Base-by-base conservation (phyloP, 257 asterid species). In the Scutellaria galericulata region DNA sequence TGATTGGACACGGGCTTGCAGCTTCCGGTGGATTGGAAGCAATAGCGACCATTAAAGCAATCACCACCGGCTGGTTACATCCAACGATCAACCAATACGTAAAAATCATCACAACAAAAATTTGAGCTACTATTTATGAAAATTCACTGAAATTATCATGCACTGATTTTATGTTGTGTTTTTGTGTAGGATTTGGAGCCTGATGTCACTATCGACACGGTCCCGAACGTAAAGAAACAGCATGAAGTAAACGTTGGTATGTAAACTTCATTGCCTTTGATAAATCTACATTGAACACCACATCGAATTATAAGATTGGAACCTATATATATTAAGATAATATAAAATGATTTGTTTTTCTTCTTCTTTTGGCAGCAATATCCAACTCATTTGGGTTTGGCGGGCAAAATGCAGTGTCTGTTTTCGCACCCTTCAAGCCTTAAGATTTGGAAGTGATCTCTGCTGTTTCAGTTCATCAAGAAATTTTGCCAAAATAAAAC, bases 371-470 rank as follows among this genome's bases (percentile, higher is more conserved):
- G 31, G 42, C 42, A 62, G 92, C 81, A 14, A 86, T 89, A 73
- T 86, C 92, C 3, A 86, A 86, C 70, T 89, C 96, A 11, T 85
- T 89, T 27, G 89, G 92, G 61, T 85, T 86, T 57, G 90, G 90
- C 0, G 90, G 90, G 51, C 86, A 87, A 78, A 85, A 85, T 62
- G 73, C 87, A 0, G 87, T 85, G 24, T 88, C 82, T 27, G 92
- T 83, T 51, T 89, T 89, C 42, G 92, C 90, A 22, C 88, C 96
- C 10, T 89, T 79, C 80, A 82, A 74, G 65, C 88, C 86, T 35
- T 88, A 53, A 73, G 53, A 10, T 3, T 27, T 53, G 13, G 2
- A 53, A 53, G 8, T 27, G 59, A 53, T 24, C 27, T 24, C 27
- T 24, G 27, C 27, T 2, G 1, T 24, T 1, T 1, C 27, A 1